Evolutionary conservation across 768 basidiomycete species (phyloP), one percentile per base, ranked within the genome.

Genomic region (Royoungia palumana): DNA sequence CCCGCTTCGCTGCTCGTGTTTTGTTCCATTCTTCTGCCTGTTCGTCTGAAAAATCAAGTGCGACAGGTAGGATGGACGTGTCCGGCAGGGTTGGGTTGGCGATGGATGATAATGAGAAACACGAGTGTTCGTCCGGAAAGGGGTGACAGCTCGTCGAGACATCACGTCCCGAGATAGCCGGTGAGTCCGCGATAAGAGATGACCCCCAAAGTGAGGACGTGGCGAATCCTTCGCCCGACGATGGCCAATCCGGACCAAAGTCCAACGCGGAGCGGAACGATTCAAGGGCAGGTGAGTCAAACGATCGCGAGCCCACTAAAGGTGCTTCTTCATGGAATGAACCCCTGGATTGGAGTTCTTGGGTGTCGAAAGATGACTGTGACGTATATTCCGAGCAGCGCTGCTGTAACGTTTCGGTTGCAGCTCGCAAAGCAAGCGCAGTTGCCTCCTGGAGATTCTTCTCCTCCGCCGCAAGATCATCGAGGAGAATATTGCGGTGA

Each of bases 11-110:
- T 30, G 84, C 86, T 41, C 85, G 82, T 2, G 91, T 94, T 64
- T 83, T 83, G 67, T 89, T 75, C 91, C 91, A 94, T 44, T 86
- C 85, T 64, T 92, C 90, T n/a, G 91, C 89, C 65, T 85, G 76
- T 64, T 91, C 88, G 38, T 78, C 76, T 22, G 64, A 63, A 19
- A 61, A 70, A 59, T 83, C 81, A 16, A 64, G 65, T 25, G 71
- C 72, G 20, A 72, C 74, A 54, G 69, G 72, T 56, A 73, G 73
- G 43, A 63, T 49, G n/a, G 56, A 51, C 36, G 50, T 30, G 19
- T 64, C 57, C 35, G 42, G 57, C 12, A 64, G 54, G 22, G 53
- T 55, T 46, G 44, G 63, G 32, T 54, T 54, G 40, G 46, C 50
- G 21, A 35, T 53, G 27, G 56, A 56, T 51, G 55, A 42, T 6